Percentiles rank a stretch among this genome's conserved stretches.
phyloP scores from a whole-genome alignment of 768 basidiomycete species.

The Gymnopilus junonius region DNA sequence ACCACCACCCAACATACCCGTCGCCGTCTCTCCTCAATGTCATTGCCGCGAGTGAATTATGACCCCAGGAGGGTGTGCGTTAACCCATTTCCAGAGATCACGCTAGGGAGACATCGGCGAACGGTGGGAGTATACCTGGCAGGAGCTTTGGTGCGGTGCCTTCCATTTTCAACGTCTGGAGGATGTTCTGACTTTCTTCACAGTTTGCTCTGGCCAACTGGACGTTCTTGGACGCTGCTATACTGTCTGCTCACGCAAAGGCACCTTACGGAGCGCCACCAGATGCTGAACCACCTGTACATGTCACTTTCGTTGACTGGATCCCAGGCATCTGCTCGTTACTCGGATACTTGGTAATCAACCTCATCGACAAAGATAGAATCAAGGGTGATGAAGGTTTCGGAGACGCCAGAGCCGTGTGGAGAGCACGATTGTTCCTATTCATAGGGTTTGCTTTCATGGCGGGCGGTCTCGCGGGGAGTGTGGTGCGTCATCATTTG shows the following conservation, averaged over 20 bases:
- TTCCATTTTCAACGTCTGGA: not conserved
- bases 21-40: constrained; percentile 41
- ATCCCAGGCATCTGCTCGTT: constrained; percentile 94
- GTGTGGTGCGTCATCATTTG: constrained; percentile 70
- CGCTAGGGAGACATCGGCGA: constrained; percentile 77
- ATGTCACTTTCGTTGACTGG: constrained; percentile 96
- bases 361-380: constrained; percentile 93
- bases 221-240: constrained; percentile 92
- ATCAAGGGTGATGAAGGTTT: constrained; percentile 80
- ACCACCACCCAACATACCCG: constrained; percentile 5
- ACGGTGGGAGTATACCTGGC: constrained; percentile 90
- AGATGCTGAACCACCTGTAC: constrained; percentile 62
- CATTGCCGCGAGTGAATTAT: constrained; percentile 72
- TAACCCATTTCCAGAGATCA: constrained; percentile 81
- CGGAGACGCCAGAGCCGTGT: constrained; percentile 84
- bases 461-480: constrained; percentile 98
- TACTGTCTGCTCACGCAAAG: constrained; percentile 86
- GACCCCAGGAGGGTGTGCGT: constrained; percentile 89
- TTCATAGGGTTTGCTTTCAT: constrained; percentile 97
- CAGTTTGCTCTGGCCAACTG: constrained; percentile 96
- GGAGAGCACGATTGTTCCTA: constrained; percentile 87
- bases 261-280: constrained; percentile 70
- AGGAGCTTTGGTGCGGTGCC: constrained; percentile 84
- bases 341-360: constrained; percentile 90
- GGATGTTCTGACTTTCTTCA: not conserved